Conservation (phyloP, 1,284 basidiomycete species). For the Boletus smithii region DNA sequence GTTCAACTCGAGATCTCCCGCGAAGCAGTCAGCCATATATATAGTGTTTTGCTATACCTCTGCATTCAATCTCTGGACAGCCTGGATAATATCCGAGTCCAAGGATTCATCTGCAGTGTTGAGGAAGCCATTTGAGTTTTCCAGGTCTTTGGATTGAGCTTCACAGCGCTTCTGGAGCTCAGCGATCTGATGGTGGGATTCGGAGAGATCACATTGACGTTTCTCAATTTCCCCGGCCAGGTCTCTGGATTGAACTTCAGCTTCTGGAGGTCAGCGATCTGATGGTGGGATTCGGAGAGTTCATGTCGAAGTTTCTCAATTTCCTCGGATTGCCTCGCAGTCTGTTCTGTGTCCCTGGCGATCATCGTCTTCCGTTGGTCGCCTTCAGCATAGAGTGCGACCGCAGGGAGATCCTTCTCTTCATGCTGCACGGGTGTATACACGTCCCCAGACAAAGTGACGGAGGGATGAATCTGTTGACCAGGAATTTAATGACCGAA, state of each 20-base stretch:
- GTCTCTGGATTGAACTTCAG: slow-evolving; percentile 11
- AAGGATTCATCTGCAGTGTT: slow-evolving; percentile 13
- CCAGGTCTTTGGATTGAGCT: slow-evolving; percentile 7
- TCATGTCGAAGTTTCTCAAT: slow-evolving; percentile 9
- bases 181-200: neutral
- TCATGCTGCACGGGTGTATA: slow-evolving; percentile 3
- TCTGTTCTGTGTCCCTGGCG: neutral
- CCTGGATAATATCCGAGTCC: slow-evolving; percentile 9
- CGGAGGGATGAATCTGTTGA: slow-evolving; percentile 16
- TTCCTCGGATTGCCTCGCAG: neutral
- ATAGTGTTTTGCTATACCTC: slow-evolving; percentile 10
- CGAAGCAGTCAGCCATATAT: slow-evolving; percentile 8
- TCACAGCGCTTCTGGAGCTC: slow-evolving; percentile 11
- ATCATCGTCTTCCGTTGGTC: neutral
- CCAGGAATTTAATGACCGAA: slow-evolving; percentile 13
- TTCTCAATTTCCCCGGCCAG: no score
- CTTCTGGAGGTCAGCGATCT: slow-evolving; percentile 7
- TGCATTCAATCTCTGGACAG: slow-evolving; percentile 10
- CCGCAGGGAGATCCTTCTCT: neutral
- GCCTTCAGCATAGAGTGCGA: neutral
- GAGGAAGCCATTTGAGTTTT: slow-evolving; percentile 10
- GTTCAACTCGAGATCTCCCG: slow-evolving; percentile 2
- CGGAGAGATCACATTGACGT: no score
- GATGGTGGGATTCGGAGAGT: slow-evolving; percentile 1
- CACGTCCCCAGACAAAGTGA: slow-evolving; percentile 1